phyloP scores from a whole-genome alignment of 306 rosid species.

The Vachellia collinsii region DNA sequence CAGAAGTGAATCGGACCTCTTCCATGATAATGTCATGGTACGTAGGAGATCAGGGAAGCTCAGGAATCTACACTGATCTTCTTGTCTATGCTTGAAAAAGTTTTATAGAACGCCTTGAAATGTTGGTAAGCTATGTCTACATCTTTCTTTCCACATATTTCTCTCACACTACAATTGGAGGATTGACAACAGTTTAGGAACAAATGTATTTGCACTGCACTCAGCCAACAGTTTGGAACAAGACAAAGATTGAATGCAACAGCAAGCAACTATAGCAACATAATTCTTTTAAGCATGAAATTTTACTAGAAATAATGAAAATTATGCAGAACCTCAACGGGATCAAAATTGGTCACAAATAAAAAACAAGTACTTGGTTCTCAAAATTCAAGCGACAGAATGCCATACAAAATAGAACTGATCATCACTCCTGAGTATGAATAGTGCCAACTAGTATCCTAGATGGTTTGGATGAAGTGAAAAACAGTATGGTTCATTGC shows the following conservation, averaged over 20 bases:
- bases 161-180: slow-evolving; percentile 73
- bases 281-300: slow-evolving; percentile 2
- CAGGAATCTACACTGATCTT: slow-evolving; percentile 69
- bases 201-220: slow-evolving; percentile 49
- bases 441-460: background rate
- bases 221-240: background rate
- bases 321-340: background rate
- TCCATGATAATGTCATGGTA: background rate
- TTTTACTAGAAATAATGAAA: background rate
- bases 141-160: slow-evolving; percentile 93
- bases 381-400: background rate
- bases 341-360: background rate
- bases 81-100: slow-evolving; percentile 79
- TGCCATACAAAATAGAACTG: background rate
- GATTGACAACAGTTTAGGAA: background rate
- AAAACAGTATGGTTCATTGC: slow-evolving; percentile 17
- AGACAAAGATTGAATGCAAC: slow-evolving; percentile 21
- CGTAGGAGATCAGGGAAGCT: slow-evolving; percentile 27
- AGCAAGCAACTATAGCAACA: slow-evolving; percentile 28
- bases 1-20: background rate
- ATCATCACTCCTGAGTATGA: background rate
- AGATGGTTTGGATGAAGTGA: background rate
- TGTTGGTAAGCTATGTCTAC: slow-evolving; percentile 84
- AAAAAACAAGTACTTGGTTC: background rate
- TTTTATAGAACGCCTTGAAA: slow-evolving; percentile 85